Percentiles rank a stretch among this genome's conserved stretches.
These are phyloP conservation scores for Syzygium syzygioides DNA, from an alignment of 441 rosid species.

Conservation along the genomic window DNA sequence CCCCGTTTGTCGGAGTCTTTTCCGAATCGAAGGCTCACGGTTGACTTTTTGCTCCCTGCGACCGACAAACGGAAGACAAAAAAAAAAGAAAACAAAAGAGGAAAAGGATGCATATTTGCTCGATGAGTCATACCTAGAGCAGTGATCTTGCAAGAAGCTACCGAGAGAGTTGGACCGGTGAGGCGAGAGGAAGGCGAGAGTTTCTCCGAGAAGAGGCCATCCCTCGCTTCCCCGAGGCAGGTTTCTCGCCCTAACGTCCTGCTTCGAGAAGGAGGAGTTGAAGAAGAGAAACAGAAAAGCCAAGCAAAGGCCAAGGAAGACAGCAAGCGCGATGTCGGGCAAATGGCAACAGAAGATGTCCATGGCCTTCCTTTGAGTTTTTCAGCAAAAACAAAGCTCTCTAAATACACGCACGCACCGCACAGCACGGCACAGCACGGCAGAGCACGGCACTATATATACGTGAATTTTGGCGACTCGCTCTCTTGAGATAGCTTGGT, in stretches of 20 bases:
- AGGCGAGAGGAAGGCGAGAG: constrained; percentile 68
- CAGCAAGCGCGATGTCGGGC: background rate
- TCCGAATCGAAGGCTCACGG: background rate
- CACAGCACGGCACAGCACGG: background rate
- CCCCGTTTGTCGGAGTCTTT: background rate
- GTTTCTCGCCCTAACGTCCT: constrained; percentile 4
- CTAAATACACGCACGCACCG: background rate
- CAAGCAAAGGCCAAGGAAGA: constrained; percentile 25
- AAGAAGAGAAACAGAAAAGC: constrained; percentile 16
- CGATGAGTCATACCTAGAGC: constrained; percentile 38
- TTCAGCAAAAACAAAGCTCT: background rate
- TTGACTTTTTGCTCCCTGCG: background rate
- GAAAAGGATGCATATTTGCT: background rate
- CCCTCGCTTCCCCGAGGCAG: constrained; percentile 66
- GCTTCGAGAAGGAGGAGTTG: background rate
- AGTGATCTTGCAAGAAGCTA: constrained; percentile 50
- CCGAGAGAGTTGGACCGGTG: constrained; percentile 64
- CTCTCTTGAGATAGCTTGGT: background rate
- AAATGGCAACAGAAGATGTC: background rate
- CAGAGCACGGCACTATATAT: background rate
- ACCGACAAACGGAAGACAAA: background rate
- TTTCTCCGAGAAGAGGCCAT: constrained; percentile 76
- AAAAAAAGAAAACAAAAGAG: background rate
- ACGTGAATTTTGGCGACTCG: background rate
- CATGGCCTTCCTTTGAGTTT: background rate